Conservation (phyloP, 2,329 filamentous ascomycete genomes). For the Fusarium tuaranense region DNA sequence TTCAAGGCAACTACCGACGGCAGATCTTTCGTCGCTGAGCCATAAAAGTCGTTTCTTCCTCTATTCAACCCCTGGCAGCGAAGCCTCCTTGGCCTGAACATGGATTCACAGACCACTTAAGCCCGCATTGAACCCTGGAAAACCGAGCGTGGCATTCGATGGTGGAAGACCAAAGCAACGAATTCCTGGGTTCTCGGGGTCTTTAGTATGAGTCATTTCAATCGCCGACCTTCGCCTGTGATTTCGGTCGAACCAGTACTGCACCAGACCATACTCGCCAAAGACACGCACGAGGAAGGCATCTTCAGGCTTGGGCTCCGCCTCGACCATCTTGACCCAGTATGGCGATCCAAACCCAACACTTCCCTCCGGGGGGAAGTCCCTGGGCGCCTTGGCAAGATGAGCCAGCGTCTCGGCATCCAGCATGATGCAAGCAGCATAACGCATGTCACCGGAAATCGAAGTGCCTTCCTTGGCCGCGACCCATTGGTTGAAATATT, state of each 20-base stretch:
- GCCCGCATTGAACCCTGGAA: not conserved
- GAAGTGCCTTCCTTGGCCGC: not conserved
- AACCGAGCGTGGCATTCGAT: not conserved
- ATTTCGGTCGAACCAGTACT: not conserved
- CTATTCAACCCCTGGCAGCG: not conserved
- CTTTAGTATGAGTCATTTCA: not conserved
- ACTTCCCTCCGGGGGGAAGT: not conserved
- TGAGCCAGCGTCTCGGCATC: not conserved
- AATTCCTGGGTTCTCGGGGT: not conserved
- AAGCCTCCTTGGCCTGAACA: not conserved
- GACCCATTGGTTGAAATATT: not conserved
- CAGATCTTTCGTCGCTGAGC: not conserved
- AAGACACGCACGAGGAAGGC: not conserved
- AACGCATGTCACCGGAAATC: not conserved
- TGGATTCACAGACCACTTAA: not conserved
- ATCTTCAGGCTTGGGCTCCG: not conserved
- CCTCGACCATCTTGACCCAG: not conserved
- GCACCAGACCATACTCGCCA: not conserved
- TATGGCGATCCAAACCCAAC: not conserved
- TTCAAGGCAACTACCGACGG: not conserved
- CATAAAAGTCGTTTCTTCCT: not conserved
- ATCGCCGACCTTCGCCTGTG: not conserved
- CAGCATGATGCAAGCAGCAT: not conserved
- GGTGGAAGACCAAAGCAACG: not conserved
- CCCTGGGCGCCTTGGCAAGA: not conserved